Conservation (phyloP, 2,329 filamentous ascomycete genomes). For the Colletotrichum salicis region DNA sequence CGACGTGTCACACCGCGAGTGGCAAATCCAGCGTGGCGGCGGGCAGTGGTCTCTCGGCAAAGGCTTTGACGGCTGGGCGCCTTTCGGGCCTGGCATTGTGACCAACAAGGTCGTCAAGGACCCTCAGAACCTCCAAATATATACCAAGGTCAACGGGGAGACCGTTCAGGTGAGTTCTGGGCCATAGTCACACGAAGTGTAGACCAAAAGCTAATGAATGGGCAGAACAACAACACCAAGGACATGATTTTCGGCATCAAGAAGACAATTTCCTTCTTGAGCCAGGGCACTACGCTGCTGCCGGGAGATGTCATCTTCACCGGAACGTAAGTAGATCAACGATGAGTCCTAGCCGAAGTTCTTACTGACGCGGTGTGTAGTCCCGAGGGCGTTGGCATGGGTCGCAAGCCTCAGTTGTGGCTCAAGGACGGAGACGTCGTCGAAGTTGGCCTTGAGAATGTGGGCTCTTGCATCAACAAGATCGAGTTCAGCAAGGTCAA, state of each 20-base stretch:
- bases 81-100: slow-evolving; percentile 78
- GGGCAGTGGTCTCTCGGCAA: slow-evolving; percentile 79
- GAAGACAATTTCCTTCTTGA: slow-evolving; percentile 68
- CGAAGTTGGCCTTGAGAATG: slow-evolving; percentile 73
- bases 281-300: slow-evolving; percentile 69
- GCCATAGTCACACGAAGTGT: background rate
- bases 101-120: slow-evolving; percentile 64
- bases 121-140: slow-evolving; percentile 66
- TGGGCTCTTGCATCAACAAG: slow-evolving; percentile 69
- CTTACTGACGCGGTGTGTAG: slow-evolving; percentile 45
- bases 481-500: slow-evolving; percentile 44
- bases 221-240: slow-evolving; percentile 61
- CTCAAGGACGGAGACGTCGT: slow-evolving; percentile 77
- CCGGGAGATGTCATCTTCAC: slow-evolving; percentile 75
- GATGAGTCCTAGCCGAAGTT: background rate
- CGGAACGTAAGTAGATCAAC: slow-evolving; percentile 60
- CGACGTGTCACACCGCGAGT: slow-evolving; percentile 83
- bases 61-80: slow-evolving; percentile 81
- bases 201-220: background rate
- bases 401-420: slow-evolving; percentile 73
- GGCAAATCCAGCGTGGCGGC: slow-evolving; percentile 75
- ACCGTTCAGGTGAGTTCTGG: slow-evolving; percentile 58
- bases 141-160: slow-evolving; percentile 69
- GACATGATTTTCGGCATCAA: slow-evolving; percentile 74
- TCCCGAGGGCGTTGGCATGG: slow-evolving; percentile 78